Evolutionary conservation across 371 early-diverging fungal species (phyloP).

Genomic region (Phascolomyces articulosus): DNA sequence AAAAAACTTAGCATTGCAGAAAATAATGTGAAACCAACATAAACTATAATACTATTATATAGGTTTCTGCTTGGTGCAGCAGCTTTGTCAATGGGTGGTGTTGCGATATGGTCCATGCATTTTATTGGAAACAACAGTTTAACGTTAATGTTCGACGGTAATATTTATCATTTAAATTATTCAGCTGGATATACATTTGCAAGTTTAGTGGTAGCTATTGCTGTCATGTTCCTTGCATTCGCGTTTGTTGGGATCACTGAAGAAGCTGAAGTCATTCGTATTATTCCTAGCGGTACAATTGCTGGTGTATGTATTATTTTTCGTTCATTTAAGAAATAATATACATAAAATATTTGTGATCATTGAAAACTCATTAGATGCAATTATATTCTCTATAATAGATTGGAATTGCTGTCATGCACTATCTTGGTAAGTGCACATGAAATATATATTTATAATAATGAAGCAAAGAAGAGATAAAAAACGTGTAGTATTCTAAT

Average conservation of each 20-base stretch:
- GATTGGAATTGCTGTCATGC: slow-evolving; percentile 46
- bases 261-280: slow-evolving; percentile 34
- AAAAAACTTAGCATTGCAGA: background rate
- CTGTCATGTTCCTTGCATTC: slow-evolving; percentile 47
- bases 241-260: slow-evolving; percentile 45
- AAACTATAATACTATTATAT: too few species aligned
- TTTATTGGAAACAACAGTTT: slow-evolving; percentile 50
- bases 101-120: slow-evolving; percentile 56
- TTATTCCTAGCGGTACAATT: slow-evolving; percentile 40
- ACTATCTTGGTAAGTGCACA: slow-evolving; percentile 40
- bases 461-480: too few species aligned
- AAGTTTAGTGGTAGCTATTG: slow-evolving; percentile 40
- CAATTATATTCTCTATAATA: slow-evolving; percentile 8
- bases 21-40: background rate
- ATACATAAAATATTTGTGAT: background rate
- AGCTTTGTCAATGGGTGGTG: slow-evolving; percentile 46
- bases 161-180: slow-evolving; percentile 33
- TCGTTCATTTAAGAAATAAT: background rate
- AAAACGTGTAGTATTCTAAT: background rate
- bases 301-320: slow-evolving; percentile 39
- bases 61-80: slow-evolving; percentile 45
- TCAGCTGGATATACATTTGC: slow-evolving; percentile 43
- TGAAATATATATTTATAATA: background rate
- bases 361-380: background rate
- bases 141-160: slow-evolving; percentile 20